A percentile compares a stretch with the other conserved stretches of the same genome.
Conservation (phyloP, 495 filamentous ascomycete species). For the Hypoxylon intermedium region DNA sequence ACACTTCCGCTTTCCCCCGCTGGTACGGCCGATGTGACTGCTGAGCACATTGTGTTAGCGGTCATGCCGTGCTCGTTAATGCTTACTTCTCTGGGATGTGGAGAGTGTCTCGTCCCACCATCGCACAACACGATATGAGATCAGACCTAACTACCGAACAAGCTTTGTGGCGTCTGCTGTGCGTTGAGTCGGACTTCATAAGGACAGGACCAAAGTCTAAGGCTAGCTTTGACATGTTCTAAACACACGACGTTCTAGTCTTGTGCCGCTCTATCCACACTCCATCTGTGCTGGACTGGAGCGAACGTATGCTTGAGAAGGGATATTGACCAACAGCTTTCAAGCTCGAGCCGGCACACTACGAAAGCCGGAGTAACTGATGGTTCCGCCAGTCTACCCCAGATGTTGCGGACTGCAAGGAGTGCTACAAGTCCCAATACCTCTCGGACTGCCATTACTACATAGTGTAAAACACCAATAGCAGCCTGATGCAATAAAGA, state of each 20-base stretch:
- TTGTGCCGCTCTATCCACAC: conserved; percentile 26
- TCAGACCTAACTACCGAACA: conserved; percentile 32
- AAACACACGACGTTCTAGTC: conserved; percentile 31
- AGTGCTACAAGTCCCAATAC: background rate
- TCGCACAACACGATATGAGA: conserved; percentile 35
- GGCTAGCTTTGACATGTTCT: conserved; percentile 38
- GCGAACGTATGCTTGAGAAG: background rate
- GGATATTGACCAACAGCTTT: background rate
- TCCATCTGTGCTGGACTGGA: conserved; percentile 6
- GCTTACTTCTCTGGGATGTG: conserved; percentile 48
- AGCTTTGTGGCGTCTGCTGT: conserved; percentile 38
- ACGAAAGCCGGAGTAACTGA: background rate
- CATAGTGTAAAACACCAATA: conserved; percentile 14
- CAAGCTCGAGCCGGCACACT: background rate
- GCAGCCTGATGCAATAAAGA: conserved; percentile 18
- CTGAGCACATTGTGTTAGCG: conserved; percentile 52
- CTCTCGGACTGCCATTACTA: background rate
- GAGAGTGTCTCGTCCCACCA: conserved; percentile 34
- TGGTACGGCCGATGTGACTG: conserved; percentile 93
- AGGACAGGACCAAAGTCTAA: conserved; percentile 33
- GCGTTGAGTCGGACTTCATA: conserved; percentile 22
- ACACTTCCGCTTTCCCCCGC: conserved; percentile 87
- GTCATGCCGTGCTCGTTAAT: conserved; percentile 50
- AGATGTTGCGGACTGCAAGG: background rate
- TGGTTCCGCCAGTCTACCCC: background rate